Evolutionary conservation across 2,329 filamentous ascomycete species (phyloP).

Genomic region (Penicillium sp.): DNA sequence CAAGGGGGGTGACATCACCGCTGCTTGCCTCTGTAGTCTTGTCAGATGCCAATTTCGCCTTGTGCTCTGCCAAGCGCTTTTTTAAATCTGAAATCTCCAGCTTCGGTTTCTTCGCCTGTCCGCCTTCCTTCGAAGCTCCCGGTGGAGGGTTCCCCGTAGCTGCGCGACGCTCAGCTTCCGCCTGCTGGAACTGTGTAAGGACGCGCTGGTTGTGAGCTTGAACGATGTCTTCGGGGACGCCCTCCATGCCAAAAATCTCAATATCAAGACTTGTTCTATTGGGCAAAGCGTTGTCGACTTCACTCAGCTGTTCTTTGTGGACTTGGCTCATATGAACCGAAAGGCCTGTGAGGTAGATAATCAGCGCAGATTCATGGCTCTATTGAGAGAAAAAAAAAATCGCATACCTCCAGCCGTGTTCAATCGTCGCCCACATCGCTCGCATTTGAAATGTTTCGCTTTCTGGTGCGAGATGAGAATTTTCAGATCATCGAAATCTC

Average conservation of each 20-base stretch:
- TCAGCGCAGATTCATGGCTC: too few relatives aligned
- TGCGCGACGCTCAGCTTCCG: conserved; percentile 75
- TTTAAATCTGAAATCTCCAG: conserved; percentile 75
- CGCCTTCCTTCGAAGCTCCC: conserved; percentile 36
- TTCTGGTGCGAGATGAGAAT: conserved; percentile 97
- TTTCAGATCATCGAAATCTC: conserved; percentile 96
- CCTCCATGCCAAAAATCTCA: conserved; percentile 98
- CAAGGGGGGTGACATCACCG: conserved; percentile 55
- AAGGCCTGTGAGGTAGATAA: conserved; percentile 58
- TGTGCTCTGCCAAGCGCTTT: conserved; percentile 72
- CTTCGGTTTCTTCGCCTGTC: conserved; percentile 59
- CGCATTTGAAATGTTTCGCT: conserved; percentile 99
- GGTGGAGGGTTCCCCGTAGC: conserved; percentile 79
- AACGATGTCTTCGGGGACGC: conserved; percentile 80
- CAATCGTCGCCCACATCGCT: conserved; percentile 78
- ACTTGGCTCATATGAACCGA: conserved; percentile 98
- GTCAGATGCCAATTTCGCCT: conserved; percentile 62
- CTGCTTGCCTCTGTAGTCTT: conserved; percentile 54
- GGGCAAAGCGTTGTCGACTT: conserved; percentile 87
- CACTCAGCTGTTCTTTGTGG: conserved; percentile 84
- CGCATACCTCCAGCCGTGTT: conserved; percentile 87
- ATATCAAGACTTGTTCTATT: conserved; percentile 82
- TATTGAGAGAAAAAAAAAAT: neutral
- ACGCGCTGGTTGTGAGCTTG: conserved; percentile 83
- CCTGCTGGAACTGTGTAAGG: conserved; percentile 77